Conservation (phyloP, 371 early-diverging fungal species). For the Rhizopus stolonifer region DNA sequence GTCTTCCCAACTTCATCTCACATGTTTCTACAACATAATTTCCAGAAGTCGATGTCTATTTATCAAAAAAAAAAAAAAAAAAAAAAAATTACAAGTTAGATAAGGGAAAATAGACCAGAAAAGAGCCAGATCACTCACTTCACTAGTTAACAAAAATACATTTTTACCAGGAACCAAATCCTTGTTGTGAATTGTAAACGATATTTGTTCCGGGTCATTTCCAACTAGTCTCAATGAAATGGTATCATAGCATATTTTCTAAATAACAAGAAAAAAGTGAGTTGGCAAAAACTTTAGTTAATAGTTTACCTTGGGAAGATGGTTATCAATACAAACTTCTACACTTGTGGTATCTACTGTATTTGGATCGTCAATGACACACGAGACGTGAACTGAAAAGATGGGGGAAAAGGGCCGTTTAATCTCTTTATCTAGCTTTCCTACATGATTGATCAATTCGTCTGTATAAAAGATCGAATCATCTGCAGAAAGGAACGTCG, state of each 20-base stretch:
- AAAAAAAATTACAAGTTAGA: background rate
- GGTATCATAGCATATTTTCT: slow-evolving; percentile 53
- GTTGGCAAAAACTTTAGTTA: too few species aligned
- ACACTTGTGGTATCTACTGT: slow-evolving; percentile 63
- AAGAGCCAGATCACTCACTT: too few species aligned
- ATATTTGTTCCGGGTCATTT: slow-evolving; percentile 56
- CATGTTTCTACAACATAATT: slow-evolving; percentile 67
- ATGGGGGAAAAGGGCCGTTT: slow-evolving; percentile 58
- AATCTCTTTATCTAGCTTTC: slow-evolving; percentile 54
- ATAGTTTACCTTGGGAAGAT: slow-evolving; percentile 55
- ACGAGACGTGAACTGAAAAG: slow-evolving; percentile 56
- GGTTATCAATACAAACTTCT: slow-evolving; percentile 58
- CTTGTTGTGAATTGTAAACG: slow-evolving; percentile 41
- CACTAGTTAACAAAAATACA: slow-evolving; percentile 58
- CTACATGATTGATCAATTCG: slow-evolving; percentile 51
- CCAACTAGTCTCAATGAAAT: slow-evolving; percentile 60
- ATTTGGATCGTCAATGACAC: slow-evolving; percentile 57
- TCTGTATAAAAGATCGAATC: slow-evolving; percentile 51
- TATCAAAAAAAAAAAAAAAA: background rate
- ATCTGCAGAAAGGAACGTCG: slow-evolving; percentile 43
- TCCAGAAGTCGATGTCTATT: slow-evolving; percentile 61
- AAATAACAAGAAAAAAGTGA: too few species aligned
- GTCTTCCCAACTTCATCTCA: slow-evolving; percentile 55
- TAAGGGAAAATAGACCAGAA: background rate
- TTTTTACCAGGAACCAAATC: slow-evolving; percentile 68